phyloP scores from a whole-genome alignment of 495 filamentous ascomycete genomes.

The Annulohypoxylon bovei region DNA sequence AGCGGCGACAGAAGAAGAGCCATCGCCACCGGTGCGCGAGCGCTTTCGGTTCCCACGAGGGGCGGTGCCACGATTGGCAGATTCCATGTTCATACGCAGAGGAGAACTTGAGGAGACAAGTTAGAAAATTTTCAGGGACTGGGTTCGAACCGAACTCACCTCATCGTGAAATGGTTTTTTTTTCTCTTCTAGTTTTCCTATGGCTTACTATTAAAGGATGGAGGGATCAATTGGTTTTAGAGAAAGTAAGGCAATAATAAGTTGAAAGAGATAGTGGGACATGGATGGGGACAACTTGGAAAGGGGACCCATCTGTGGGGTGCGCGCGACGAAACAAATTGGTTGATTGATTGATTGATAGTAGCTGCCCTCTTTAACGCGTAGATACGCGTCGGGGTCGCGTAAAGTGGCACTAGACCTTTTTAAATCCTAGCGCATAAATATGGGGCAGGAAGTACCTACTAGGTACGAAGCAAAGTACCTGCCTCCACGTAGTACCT shows the following conservation, averaged over 20 bases:
- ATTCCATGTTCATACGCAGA: slow-evolving; percentile 81
- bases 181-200: slow-evolving; percentile 15
- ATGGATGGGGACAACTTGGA: background rate
- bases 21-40: slow-evolving; percentile 78
- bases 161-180: slow-evolving; percentile 48
- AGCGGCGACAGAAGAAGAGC: slow-evolving; percentile 71
- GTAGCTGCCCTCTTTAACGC: slow-evolving; percentile 6
- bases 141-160: slow-evolving; percentile 37
- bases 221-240: background rate
- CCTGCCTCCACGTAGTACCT: background rate
- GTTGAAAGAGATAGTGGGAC: slow-evolving; percentile 3
- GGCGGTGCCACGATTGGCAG: slow-evolving; percentile 81
- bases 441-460: background rate
- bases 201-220: background rate
- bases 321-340: slow-evolving; percentile 29
- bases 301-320: slow-evolving; percentile 25
- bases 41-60: slow-evolving; percentile 76
- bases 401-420: slow-evolving; percentile 54
- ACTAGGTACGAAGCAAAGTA: background rate
- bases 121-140: background rate
- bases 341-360: background rate
- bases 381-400: slow-evolving; percentile 36
- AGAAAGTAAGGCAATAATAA: background rate
- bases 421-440: background rate
- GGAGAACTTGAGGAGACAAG: slow-evolving; percentile 69